These are phyloP conservation scores for Escallonia rubra DNA, from an alignment of 129 eudicot genomes.

Conservation along the genomic window DNA sequence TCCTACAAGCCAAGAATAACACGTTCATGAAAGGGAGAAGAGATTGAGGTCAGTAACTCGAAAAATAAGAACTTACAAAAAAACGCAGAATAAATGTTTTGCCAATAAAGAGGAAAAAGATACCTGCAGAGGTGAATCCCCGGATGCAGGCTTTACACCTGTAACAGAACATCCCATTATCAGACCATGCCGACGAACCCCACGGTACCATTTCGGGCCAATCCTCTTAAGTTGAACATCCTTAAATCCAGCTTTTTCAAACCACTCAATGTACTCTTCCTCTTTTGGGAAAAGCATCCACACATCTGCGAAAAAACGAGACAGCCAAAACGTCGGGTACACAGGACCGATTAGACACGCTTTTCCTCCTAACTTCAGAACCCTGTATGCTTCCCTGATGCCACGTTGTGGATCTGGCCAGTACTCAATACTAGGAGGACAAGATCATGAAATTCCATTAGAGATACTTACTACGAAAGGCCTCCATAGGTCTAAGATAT, in stretches of 20 bases:
- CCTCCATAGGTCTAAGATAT: not conserved
- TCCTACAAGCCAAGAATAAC: too few relatives aligned
- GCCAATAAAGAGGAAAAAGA: conserved; percentile 1
- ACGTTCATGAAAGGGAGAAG: too few relatives aligned
- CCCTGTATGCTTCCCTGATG: conserved; percentile 94
- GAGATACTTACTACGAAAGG: not conserved
- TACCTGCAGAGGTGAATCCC: conserved; percentile 96
- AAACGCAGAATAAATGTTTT: not conserved
- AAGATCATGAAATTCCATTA: conserved; percentile 13
- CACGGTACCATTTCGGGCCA: conserved; percentile 98
- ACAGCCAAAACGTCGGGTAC: conserved; percentile 86
- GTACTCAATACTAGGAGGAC: conserved; percentile 76
- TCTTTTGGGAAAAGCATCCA: conserved; percentile 99
- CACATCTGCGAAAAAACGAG: conserved; percentile 93
- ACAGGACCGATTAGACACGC: conserved; percentile 98
- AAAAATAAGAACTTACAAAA: not conserved
- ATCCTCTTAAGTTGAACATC: conserved; percentile 84
- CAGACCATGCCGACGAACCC: conserved; percentile 95
- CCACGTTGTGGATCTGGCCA: conserved; percentile 99
- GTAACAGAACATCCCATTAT: conserved; percentile 97
- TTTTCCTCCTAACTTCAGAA: conserved; percentile 78
- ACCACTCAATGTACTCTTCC: conserved; percentile 97
- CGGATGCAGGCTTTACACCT: conserved; percentile 76
- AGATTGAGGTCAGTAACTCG: too few relatives aligned
- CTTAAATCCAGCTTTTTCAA: conserved; percentile 81